Percentiles rank a stretch among this genome's conserved stretches.
Evolutionary conservation across 179 eudicot species (phyloP).

Genomic region (Sideroxylon spinosum): DNA sequence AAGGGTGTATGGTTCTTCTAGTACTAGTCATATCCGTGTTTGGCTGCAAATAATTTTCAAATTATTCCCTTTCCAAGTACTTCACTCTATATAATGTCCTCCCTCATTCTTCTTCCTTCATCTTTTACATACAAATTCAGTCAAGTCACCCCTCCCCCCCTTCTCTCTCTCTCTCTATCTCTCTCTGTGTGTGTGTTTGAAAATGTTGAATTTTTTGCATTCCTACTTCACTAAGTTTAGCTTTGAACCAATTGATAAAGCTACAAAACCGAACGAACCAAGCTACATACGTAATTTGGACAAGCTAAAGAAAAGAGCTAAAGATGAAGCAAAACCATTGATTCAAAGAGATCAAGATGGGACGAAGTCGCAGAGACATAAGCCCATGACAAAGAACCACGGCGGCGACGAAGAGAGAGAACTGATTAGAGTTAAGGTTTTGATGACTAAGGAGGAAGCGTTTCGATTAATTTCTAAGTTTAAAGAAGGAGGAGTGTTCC

Average conservation of each 20-base stretch:
- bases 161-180: conserved; percentile 1
- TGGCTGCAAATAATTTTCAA: too few relatives aligned
- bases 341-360: background rate
- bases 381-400: too few relatives aligned
- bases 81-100: too few relatives aligned
- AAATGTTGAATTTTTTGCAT: background rate
- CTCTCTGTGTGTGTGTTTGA: conserved; percentile 9
- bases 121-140: too few relatives aligned
- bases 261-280: background rate
- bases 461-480: conserved; percentile 14
- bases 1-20: too few relatives aligned
- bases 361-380: background rate
- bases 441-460: conserved; percentile 31
- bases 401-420: conserved; percentile 2
- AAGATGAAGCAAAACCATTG: background rate
- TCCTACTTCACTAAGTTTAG: background rate
- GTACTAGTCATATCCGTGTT: too few relatives aligned
- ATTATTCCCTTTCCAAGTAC: too few relatives aligned
- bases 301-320: background rate
- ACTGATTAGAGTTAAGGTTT: conserved; percentile 13
- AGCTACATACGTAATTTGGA: background rate
- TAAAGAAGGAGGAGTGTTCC: conserved; percentile 21
- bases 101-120: too few relatives aligned
- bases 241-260: background rate
- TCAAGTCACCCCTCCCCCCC: too few relatives aligned